Base-by-base conservation (phyloP, 2,329 filamentous ascomycete species). In the Colletotrichum trifolii region DNA sequence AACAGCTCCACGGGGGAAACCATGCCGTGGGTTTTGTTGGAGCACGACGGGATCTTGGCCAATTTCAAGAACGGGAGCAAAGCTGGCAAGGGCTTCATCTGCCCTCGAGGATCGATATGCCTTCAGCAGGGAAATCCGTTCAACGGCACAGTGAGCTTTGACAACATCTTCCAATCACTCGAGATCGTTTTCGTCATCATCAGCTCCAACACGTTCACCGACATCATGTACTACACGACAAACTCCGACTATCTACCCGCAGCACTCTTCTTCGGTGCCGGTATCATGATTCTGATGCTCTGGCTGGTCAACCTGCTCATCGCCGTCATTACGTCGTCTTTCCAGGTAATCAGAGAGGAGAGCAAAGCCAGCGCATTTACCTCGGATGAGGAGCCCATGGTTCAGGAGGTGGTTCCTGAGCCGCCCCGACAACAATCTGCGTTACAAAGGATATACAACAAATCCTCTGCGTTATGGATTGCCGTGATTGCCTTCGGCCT, bases 121-220 rank as follows among this genome's bases (percentile, higher is more conserved):
- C 83, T 97, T 15, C 88, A 97, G 77, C 88, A 90, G 64, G 73
- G 79, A 2, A 97, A 92, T 72, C 96, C 96, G 0, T 93, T 87
- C 76, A 93, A 92, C 71, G 89, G 88, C 55, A 99, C 96, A 0
- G 86, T 97, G 71, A 96, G 91, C 75, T 99, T 98, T 73, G 96
- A 99, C 81, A 95, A 98, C 74, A 96, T 99, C 45, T 79, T 93
- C 36, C 90, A 98, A 69, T 97, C 94, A 0, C 80, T 98, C 56
- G 94, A 99, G 78, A 83, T 98, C 63, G 94, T 99, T 2, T 99
- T 99, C 74, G 93, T 99, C 55, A 91, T 99, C 74, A 99, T 99
- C 93, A 97, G 93, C 72, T 95, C 94, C 53, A 99, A 99, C 75
- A 99, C 96, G 0, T 99, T 96, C 77, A 91, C 93, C 1, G 93